Evolutionary conservation across 1,139 yeast genomes (phyloP).

Genomic region (Pichia sp.): DNA sequence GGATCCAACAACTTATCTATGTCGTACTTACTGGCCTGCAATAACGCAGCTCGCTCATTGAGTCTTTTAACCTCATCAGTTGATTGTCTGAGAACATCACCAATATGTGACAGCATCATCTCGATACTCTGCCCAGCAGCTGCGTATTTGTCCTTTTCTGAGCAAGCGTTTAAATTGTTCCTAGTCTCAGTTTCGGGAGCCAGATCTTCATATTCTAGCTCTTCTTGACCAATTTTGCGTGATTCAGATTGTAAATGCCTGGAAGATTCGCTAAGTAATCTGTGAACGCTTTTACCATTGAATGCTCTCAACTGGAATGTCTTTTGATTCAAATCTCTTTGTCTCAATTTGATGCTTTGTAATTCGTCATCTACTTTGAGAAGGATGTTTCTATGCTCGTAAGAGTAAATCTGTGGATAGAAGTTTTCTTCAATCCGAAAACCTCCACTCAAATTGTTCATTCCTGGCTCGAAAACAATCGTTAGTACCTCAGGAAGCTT

Average conservation of each 20-base stretch:
- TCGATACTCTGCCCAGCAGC: slow-evolving; percentile 17
- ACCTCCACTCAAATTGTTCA: slow-evolving; percentile 36
- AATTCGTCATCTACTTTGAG: slow-evolving; percentile 26
- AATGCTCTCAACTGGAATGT: slow-evolving; percentile 30
- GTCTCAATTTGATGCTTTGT: slow-evolving; percentile 1
- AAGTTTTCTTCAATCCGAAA: slow-evolving; percentile 36
- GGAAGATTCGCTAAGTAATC: slow-evolving; percentile 7
- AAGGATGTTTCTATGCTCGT: slow-evolving; percentile 22
- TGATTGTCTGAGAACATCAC: slow-evolving; percentile 20
- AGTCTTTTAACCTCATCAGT: slow-evolving; percentile 11
- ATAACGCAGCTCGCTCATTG: background rate
- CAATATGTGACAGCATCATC: slow-evolving; percentile 16
- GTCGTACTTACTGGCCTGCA: slow-evolving; percentile 22
- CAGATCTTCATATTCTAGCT: background rate
- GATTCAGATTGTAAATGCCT: slow-evolving; percentile 5
- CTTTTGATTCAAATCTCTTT: slow-evolving; percentile 16
- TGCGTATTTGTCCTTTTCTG: slow-evolving; percentile 16
- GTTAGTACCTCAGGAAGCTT: slow-evolving; percentile 39
- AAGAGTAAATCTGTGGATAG: slow-evolving; percentile 45
- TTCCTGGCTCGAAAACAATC: slow-evolving; percentile 35
- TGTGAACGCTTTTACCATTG: slow-evolving; percentile 33
- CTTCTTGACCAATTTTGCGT: slow-evolving; percentile 15
- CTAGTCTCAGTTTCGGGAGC: background rate
- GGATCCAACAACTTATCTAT: slow-evolving; percentile 27
- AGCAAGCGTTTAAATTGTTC: background rate